These are phyloP conservation scores for Pseudomassariella vexata DNA, from an alignment of 2,329 filamentous ascomycete species.

Conservation along the genomic window DNA sequence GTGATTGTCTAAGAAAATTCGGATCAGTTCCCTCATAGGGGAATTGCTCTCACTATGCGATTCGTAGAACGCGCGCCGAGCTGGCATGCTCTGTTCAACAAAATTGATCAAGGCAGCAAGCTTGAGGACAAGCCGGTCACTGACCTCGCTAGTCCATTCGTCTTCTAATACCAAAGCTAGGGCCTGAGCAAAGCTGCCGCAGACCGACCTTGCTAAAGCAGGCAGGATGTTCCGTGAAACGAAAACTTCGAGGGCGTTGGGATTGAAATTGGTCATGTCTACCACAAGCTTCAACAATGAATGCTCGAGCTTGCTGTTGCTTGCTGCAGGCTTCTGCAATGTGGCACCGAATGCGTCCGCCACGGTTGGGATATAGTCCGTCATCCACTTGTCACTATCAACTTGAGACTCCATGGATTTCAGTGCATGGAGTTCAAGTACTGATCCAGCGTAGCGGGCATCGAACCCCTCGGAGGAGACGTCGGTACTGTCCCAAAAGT, in stretches of 20 bases:
- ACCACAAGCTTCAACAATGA: constrained; percentile 66
- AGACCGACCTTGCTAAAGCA: constrained; percentile 42
- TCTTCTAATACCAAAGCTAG: constrained; percentile 41
- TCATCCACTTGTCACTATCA: constrained; percentile 38
- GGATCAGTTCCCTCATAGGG: constrained; percentile 54
- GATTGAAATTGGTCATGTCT: constrained; percentile 80
- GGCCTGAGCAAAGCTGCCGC: constrained; percentile 43
- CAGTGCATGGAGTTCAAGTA: constrained; percentile 50
- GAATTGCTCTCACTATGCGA: constrained; percentile 28
- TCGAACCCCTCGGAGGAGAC: constrained; percentile 25
- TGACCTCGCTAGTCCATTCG: constrained; percentile 40
- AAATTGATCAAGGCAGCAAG: constrained; percentile 85
- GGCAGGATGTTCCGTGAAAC: constrained; percentile 51
- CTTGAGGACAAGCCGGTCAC: constrained; percentile 71
- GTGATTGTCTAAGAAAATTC: constrained; percentile 62
- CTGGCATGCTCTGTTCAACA: constrained; percentile 66
- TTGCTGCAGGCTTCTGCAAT: constrained; percentile 25
- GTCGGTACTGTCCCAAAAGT: constrained; percentile 29
- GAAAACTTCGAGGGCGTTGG: constrained; percentile 63
- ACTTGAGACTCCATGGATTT: constrained; percentile 35
- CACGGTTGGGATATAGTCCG: constrained; percentile 44
- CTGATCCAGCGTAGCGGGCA: constrained; percentile 37
- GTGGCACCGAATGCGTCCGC: constrained; percentile 39
- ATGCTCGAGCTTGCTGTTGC: constrained; percentile 34
- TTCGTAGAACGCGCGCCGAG: constrained; percentile 44